Conservation (phyloP, 192 early-diverging fungal species). For the Kickxella alabastrina region DNA sequence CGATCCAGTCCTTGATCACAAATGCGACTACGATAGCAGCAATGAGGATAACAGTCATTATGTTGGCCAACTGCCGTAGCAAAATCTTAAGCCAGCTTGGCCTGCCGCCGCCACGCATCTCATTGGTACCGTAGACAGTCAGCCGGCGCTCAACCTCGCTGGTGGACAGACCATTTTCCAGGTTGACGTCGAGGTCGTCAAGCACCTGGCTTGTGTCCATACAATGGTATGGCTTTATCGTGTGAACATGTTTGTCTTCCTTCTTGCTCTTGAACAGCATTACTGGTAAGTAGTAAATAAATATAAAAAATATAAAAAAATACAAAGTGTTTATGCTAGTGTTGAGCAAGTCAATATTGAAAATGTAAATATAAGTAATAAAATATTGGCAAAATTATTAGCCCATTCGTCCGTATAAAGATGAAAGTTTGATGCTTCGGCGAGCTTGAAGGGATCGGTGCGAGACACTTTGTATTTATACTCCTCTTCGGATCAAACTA, state of each 20-base stretch:
- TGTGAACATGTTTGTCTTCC: neutral
- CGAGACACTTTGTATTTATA: too few species aligned
- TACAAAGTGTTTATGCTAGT: too few species aligned
- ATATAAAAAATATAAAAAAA: conserved; percentile 2
- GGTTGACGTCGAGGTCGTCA: conserved; percentile 25
- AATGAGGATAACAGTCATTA: conserved; percentile 63
- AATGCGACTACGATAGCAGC: conserved; percentile 63
- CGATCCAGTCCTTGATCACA: conserved; percentile 63
- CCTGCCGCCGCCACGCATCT: conserved; percentile 64
- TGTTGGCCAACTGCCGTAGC: conserved; percentile 62
- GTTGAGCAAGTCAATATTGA: too few species aligned
- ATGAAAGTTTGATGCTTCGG: neutral
- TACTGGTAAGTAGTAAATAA: neutral
- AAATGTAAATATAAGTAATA: neutral
- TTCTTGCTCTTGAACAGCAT: conserved; percentile 25
- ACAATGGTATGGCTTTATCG: conserved; percentile 44
- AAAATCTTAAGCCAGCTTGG: conserved; percentile 62
- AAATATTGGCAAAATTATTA: too few species aligned
- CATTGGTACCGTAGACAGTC: conserved; percentile 55
- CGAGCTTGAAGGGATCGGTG: too few species aligned
- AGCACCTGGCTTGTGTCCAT: conserved; percentile 21
- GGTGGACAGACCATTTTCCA: conserved; percentile 45
- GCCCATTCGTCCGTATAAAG: neutral
- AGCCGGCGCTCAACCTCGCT: conserved; percentile 45
- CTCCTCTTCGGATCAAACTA: too few species aligned